Evolutionary conservation across 352 stramenopile species (phyloP).

Genomic region (Globisporangium perplexum): DNA sequence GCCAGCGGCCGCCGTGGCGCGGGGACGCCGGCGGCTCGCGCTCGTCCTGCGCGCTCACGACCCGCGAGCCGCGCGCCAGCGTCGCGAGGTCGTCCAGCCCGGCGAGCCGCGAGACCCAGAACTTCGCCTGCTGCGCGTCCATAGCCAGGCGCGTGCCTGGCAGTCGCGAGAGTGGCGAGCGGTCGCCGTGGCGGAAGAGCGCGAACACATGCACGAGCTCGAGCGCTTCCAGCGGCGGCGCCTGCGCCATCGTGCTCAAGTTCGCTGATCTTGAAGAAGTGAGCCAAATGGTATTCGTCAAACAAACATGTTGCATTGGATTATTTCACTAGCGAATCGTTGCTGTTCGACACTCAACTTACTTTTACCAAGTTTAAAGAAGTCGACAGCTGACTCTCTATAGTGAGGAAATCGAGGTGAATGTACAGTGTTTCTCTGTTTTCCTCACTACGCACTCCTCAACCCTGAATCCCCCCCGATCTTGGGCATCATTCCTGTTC

Average conservation of each 20-base stretch:
- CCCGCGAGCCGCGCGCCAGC: conserved; percentile 39
- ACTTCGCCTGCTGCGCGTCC: conserved; percentile 36
- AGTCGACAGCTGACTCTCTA: neutral
- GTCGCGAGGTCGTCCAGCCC: conserved; percentile 32
- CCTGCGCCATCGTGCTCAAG: too few species aligned
- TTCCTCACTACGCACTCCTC: neutral
- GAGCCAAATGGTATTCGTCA: neutral
- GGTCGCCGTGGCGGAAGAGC: conserved; percentile 74
- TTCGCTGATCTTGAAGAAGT: neutral
- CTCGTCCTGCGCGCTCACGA: conserved; percentile 23
- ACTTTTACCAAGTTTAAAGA: neutral
- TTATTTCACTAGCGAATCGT: neutral
- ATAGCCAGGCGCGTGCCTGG: conserved; percentile 43
- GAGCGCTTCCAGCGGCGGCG: conserved; percentile 15
- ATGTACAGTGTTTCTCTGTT: neutral
- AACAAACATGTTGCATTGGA: neutral
- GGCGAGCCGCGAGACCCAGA: conserved; percentile 53
- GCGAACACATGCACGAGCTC: conserved; percentile 58
- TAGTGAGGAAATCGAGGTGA: neutral
- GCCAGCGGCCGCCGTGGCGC: conserved; percentile 57
- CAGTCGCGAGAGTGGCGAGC: conserved; percentile 62
- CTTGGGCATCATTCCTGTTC: neutral
- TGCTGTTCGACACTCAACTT: neutral
- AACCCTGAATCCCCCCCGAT: neutral
- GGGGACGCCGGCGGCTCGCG: conserved; percentile 25